These are phyloP conservation scores for Nakazawaea laoshanensis DNA, from an alignment of 805 yeast genomes.

Conservation along the genomic window DNA sequence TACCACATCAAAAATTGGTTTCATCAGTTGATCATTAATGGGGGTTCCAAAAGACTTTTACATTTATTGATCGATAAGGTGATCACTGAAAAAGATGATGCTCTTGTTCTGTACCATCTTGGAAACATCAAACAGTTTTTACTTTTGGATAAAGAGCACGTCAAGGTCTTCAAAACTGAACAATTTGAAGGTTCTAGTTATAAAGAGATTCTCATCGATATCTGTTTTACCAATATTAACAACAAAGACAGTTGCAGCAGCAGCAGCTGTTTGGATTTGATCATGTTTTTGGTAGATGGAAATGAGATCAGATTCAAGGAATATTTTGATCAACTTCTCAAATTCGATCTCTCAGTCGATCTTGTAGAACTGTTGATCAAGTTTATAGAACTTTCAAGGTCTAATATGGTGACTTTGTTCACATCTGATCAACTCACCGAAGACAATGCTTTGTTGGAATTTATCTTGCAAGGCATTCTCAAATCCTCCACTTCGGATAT, in stretches of 20 bases:
- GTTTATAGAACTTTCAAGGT: slow-evolving; percentile 14
- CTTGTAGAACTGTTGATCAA: slow-evolving; percentile 12
- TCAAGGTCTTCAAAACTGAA: slow-evolving; percentile 47
- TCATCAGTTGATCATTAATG: slow-evolving; percentile 32
- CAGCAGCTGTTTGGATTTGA: slow-evolving; percentile 21
- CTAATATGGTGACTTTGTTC: slow-evolving; percentile 20
- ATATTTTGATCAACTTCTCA: slow-evolving; percentile 33
- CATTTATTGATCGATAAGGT: slow-evolving; percentile 44
- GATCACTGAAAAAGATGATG: slow-evolving; percentile 36
- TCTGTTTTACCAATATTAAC: slow-evolving; percentile 33
- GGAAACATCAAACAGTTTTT: slow-evolving; percentile 45
- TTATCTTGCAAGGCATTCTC: slow-evolving; percentile 41
- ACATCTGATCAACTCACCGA: slow-evolving; percentile 22
- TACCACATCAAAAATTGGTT: slow-evolving; percentile 31
- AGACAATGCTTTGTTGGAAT: slow-evolving; percentile 26
- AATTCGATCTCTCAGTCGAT: slow-evolving; percentile 15
- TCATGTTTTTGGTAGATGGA: slow-evolving; percentile 44
- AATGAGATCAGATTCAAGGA: slow-evolving; percentile 43
- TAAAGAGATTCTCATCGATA: slow-evolving; percentile 42
- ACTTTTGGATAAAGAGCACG: slow-evolving; percentile 32
- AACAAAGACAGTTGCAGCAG: slow-evolving; percentile 14
- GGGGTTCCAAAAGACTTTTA: slow-evolving; percentile 53
- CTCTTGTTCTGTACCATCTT: slow-evolving; percentile 55
- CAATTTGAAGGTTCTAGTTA: slow-evolving; percentile 47
- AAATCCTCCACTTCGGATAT: slow-evolving; percentile 32